Base-by-base conservation (phyloP, 1,139 yeast species). In the Lodderomyces metapsilosis region DNA sequence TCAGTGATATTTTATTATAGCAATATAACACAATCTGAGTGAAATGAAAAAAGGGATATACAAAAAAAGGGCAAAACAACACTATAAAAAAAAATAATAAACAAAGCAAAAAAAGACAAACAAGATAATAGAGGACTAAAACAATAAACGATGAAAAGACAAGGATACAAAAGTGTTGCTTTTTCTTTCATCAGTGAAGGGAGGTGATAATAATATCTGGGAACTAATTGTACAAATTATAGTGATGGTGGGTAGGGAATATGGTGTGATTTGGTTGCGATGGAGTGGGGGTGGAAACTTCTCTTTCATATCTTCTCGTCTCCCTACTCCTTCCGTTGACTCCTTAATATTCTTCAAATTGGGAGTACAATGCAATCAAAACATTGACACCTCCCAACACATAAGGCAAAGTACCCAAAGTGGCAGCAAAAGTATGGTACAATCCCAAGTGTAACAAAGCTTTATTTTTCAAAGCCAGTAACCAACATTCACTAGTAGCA, bases 291-390 rank as follows among this genome's bases (percentile, higher is more conserved):
- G n/a, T n/a, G n/a, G n/a, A n/a, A n/a, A n/a, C n/a, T n/a, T n/a
- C n/a, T n/a, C n/a, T n/a, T n/a, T n/a, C n/a, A n/a, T n/a, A n/a
- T n/a, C n/a, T n/a, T n/a, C n/a, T n/a, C n/a, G n/a, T n/a, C n/a
- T n/a, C n/a, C n/a, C n/a, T n/a, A n/a, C 16, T 28, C 20, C 13
- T 37, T 32, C n/a, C n/a, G n/a, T n/a, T n/a, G n/a, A n/a, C n/a
- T n/a, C n/a, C n/a, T 46, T 56, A 67, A 52, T 56, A 65, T 50
- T 68, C 72, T 56, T 68, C 74, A 50, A 68, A 68, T 54, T 68
- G 74, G 37, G 82, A 76, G 58, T 78, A 78, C 46, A 78, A 66
- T 16, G 80, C 77, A 54, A 76, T 58, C 30, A 69, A 61, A 37
- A 76, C 66, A 49, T 74, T 72, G 49, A 79, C 74, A 38, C 71